Evolutionary conservation across 148 eudicot species (phyloP).

Genomic region (Vaccinium corymbosum): DNA sequence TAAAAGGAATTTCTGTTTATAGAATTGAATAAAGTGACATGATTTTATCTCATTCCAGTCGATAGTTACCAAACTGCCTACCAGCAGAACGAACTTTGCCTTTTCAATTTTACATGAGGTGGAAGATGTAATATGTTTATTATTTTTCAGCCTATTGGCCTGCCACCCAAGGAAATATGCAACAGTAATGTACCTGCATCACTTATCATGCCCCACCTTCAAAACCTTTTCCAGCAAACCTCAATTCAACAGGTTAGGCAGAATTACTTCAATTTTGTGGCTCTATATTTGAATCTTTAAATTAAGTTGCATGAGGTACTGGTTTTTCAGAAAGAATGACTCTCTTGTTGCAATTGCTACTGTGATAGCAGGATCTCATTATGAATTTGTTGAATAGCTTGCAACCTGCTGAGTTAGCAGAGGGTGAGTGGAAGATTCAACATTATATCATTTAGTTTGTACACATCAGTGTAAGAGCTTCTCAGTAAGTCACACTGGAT

Average conservation of each 20-base stretch:
- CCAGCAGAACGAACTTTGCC: not conserved
- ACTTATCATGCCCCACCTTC: conserved; percentile 82
- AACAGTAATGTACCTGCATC: conserved; percentile 51
- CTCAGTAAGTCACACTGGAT: conserved; percentile 11
- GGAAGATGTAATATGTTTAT: not conserved
- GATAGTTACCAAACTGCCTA: not conserved
- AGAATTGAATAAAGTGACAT: not conserved
- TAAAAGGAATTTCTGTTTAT: not conserved
- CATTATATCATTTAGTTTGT: conserved; percentile 7
- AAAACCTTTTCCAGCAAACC: conserved; percentile 86
- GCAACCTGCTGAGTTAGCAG: conserved; percentile 56
- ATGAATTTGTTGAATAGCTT: conserved; percentile 63
- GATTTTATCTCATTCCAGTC: not conserved
- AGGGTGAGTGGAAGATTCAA: conserved; percentile 51
- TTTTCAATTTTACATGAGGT: not conserved
- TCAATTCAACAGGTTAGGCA: conserved; percentile 71
- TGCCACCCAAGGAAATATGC: conserved; percentile 45
- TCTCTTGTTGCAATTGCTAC: not conserved
- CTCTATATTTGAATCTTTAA: not conserved
- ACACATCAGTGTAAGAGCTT: conserved; percentile 7
- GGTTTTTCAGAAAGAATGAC: not conserved
- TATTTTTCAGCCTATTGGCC: conserved; percentile 50
- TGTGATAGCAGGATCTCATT: conserved; percentile 64
- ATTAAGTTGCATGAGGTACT: not conserved
- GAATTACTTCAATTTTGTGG: not conserved